Conservation (phyloP, 2,329 filamentous ascomycete genomes). For the Emergomyces pasteurianus region DNA sequence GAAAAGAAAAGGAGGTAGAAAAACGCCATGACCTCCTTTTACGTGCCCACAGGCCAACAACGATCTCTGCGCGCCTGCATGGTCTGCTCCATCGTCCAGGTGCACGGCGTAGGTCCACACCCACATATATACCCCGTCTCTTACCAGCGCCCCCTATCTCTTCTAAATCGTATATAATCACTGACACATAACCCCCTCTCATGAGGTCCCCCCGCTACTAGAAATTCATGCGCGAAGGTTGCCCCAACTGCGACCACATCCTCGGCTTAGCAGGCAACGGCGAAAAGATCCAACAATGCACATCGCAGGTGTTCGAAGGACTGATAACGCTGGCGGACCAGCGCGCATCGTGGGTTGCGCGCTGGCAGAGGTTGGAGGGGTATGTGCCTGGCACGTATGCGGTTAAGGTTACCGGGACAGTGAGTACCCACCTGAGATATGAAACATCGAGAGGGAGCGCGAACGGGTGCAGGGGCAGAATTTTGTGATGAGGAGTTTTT, state of each 20-base stretch:
- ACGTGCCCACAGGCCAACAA: constrained; percentile 47
- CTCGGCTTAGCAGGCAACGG: constrained; percentile 67
- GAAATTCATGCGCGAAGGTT: constrained; percentile 79
- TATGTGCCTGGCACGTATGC: constrained; percentile 89
- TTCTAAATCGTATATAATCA: constrained; percentile 8
- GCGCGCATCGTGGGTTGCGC: constrained; percentile 83
- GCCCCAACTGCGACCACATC: constrained; percentile 92
- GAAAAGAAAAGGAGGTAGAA: neutral
- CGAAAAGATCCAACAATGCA: constrained; percentile 84
- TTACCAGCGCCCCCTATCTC: neutral
- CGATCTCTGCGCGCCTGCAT: constrained; percentile 92
- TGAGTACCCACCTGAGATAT: constrained; percentile 24
- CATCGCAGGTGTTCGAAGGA: constrained; percentile 90
- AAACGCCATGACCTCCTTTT: constrained; percentile 14
- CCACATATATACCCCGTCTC: constrained; percentile 3
- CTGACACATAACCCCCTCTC: constrained; percentile 11
- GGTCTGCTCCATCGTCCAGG: constrained; percentile 93
- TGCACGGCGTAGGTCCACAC: constrained; percentile 48
- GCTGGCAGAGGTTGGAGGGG: constrained; percentile 82
- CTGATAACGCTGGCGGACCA: constrained; percentile 77
- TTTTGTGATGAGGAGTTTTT: neutral
- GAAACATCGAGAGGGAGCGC: neutral
- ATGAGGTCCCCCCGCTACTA: constrained; percentile 23
- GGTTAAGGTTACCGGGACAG: constrained; percentile 79
- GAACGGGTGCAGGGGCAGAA: neutral